Conservation (phyloP, 2,329 filamentous ascomycete species). For the Aureobasidium sp. region DNA sequence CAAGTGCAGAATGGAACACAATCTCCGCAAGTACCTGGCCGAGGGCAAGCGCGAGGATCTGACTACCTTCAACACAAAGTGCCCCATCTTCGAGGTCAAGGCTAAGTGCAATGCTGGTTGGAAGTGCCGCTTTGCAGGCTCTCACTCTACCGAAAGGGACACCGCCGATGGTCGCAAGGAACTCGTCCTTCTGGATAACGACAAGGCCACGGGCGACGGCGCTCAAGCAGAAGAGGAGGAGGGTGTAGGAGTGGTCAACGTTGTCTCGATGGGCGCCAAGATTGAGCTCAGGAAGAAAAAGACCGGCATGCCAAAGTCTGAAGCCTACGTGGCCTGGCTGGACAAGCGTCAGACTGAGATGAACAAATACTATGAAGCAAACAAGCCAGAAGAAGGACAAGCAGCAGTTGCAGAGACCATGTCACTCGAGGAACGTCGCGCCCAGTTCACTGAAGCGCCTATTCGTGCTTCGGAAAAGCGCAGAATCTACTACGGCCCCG, state of each 20-base stretch:
- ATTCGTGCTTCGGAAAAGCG: conserved; percentile 90
- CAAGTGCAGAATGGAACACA: conserved; percentile 73
- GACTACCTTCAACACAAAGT: conserved; percentile 66
- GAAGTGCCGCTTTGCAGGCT: conserved; percentile 87
- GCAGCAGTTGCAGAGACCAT: conserved; percentile 30
- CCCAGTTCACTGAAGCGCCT: conserved; percentile 76
- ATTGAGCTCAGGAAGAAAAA: conserved; percentile 68
- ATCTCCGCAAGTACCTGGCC: conserved; percentile 76
- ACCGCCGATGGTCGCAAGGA: conserved; percentile 76
- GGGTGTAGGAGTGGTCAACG: conserved; percentile 65
- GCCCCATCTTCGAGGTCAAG: conserved; percentile 70
- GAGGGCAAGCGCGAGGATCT: conserved; percentile 78
- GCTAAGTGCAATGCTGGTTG: conserved; percentile 79
- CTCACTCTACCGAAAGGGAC: conserved; percentile 76
- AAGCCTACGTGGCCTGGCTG: conserved; percentile 71
- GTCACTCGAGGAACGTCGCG: conserved; percentile 62
- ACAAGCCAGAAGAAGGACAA: conserved; percentile 21
- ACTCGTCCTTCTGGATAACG: conserved; percentile 60
- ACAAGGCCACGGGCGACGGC: conserved; percentile 31
- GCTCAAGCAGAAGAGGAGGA: conserved; percentile 24
- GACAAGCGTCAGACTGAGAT: conserved; percentile 50
- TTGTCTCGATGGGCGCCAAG: conserved; percentile 63
- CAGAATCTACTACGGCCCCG: conserved; percentile 83
- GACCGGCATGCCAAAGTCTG: conserved; percentile 62
- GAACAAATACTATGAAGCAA: conserved; percentile 21